Evolutionary conservation across 106 monocot genomes (phyloP).

Genomic region (Hemerocallis citrina): DNA sequence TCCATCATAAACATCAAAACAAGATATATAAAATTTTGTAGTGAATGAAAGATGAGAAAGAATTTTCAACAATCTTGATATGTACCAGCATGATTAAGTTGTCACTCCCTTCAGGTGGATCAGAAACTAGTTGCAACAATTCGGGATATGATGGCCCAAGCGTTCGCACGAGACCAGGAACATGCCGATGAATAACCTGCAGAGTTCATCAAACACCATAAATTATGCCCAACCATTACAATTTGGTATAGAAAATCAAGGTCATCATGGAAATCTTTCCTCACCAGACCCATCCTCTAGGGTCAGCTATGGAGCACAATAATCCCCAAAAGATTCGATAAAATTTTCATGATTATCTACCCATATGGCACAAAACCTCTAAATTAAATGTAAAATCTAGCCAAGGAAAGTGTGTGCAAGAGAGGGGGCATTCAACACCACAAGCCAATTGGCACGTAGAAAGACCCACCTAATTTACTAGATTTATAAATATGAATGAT

Average conservation of each 20-base stretch:
- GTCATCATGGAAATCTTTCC: too few species aligned
- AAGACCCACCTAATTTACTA: too few species aligned
- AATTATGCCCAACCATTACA: background rate
- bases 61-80: conserved; percentile 2
- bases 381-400: too few species aligned
- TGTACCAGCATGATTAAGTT: conserved; percentile 75
- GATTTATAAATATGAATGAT: too few species aligned
- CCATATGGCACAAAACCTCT: too few species aligned
- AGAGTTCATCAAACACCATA: conserved; percentile 6
- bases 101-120: conserved; percentile 85
- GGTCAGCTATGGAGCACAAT: too few species aligned
- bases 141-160: conserved; percentile 60
- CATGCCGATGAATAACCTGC: conserved; percentile 77
- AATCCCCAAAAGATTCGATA: too few species aligned
- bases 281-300: too few species aligned
- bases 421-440: too few species aligned
- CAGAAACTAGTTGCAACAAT: conserved; percentile 59
- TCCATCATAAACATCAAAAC: conserved; percentile 2
- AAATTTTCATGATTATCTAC: too few species aligned
- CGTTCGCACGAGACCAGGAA: conserved; percentile 62
- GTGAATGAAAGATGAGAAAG: background rate
- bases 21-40: conserved; percentile 1
- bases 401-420: too few species aligned
- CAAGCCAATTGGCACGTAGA: too few species aligned
- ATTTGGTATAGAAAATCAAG: background rate